Evolutionary conservation across 2,329 filamentous ascomycete species (phyloP).

Genomic region (Venturiaceae sp.): DNA sequence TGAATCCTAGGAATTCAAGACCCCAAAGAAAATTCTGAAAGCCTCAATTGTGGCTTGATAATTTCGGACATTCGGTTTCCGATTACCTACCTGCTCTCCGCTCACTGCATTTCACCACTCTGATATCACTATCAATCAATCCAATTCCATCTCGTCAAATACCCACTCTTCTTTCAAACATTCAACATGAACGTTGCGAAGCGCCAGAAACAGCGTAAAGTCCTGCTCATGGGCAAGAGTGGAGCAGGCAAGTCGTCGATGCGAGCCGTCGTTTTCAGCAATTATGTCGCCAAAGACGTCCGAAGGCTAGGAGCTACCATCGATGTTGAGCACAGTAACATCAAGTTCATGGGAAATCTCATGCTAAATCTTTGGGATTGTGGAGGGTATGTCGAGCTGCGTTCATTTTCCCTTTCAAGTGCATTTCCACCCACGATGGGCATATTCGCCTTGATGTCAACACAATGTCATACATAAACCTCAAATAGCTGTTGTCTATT

Average conservation of each 20-base stretch:
- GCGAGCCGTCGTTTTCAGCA: constrained; percentile 98
- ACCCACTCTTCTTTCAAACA: background rate
- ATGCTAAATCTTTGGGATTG: constrained; percentile 98
- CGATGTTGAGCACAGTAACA: constrained; percentile 95
- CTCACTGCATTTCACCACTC: background rate
- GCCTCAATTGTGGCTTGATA: no score
- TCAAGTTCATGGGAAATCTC: constrained; percentile 96
- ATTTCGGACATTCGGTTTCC: no score
- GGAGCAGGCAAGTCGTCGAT: constrained; percentile 97
- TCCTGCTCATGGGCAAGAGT: constrained; percentile 69
- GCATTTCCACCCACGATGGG: background rate
- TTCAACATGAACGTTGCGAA: constrained; percentile 13
- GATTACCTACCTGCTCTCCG: no score
- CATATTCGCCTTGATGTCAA: background rate
- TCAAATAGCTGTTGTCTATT: background rate
- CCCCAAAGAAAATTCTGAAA: no score
- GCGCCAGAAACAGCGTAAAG: constrained; percentile 44
- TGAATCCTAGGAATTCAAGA: no score
- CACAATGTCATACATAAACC: background rate
- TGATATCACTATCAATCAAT: no score
- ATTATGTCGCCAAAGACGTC: constrained; percentile 95
- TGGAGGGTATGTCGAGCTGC: constrained; percentile 70
- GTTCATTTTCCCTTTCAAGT: no score
- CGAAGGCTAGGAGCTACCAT: constrained; percentile 89
- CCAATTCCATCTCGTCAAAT: background rate